These are phyloP conservation scores for Huntiella decipiens DNA, from an alignment of 2,329 filamentous ascomycete genomes.

Conservation along the genomic window DNA sequence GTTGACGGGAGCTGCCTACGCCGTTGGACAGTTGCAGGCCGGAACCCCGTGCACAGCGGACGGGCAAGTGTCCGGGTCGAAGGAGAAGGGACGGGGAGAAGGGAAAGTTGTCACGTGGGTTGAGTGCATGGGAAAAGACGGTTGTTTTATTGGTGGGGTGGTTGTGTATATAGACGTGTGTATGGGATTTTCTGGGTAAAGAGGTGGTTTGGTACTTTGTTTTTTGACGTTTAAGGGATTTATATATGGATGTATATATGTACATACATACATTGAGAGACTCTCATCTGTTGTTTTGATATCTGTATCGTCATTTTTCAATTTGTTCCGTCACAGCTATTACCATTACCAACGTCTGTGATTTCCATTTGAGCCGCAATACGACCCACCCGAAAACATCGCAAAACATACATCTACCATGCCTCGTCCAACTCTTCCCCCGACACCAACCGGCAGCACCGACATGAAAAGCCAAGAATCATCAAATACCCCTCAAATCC, in stretches of 20 bases:
- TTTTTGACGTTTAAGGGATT: neutral
- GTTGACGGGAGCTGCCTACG: no score
- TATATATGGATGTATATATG: neutral
- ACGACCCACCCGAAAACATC: neutral
- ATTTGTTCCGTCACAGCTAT: neutral
- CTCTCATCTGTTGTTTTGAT: neutral
- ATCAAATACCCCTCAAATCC: constrained; percentile 33
- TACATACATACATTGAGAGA: neutral
- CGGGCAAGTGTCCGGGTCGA: no score
- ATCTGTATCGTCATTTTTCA: neutral
- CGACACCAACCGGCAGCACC: constrained; percentile 61
- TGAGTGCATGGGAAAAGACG: no score
- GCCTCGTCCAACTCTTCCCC: constrained; percentile 47
- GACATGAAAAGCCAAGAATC: constrained; percentile 60
- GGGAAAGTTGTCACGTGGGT: no score
- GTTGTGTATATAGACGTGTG: no score
- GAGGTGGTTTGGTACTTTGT: no score
- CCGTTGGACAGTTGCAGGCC: no score
- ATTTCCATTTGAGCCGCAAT: neutral
- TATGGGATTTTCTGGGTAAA: no score
- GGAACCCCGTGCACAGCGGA: no score
- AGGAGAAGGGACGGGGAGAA: no score
- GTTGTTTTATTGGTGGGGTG: no score
- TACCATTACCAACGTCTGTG: no score
- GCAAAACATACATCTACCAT: constrained; percentile 22